Base-by-base conservation (phyloP, 768 basidiomycete species). In the Xerocomus potaroensis region DNA sequence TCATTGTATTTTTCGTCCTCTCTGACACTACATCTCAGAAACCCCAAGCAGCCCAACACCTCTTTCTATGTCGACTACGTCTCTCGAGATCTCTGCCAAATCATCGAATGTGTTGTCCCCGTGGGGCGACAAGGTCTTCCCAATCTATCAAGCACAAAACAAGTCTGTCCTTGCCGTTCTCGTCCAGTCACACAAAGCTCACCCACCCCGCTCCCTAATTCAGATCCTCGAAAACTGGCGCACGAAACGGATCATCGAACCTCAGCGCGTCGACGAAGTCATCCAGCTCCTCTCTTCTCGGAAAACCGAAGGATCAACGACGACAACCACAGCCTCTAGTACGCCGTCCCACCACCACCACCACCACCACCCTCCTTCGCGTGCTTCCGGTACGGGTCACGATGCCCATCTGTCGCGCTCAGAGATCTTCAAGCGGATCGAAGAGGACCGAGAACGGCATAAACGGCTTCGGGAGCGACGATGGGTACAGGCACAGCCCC, bases 221-320 rank as follows among this genome's bases (percentile, higher is more conserved):
- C 16, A 93, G 92, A 91, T 95, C 23, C 74, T 96, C n/a, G 89
- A 93, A 64, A 91, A 78, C 53, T 94, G 92, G 91, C 72, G 90
- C 32, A 83, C 74, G 49, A 91, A 93, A 67, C 81, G 91, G 16
- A 78, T 92, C 12, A 72, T 95, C 22, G 88, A 91, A 49, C 81
- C 87, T 1, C 80, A 83, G 58, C 79, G 78, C 18, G 73, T 95
- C 11, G 89, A 93, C 36, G 78, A 87, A 15, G 80, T 80, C 11
- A 64, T 94, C 22, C 58, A 76, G 0, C 60, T 69, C 0, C 76
- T 91, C 15, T 72, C 79, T 30, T 61, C 69, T 9, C 79, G 87
- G 0, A 66, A 69, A 60, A 56, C 46, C 36, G 54, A 48, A 42
- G 50, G 48, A 3, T 56, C 54, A 5, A 43, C 45, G 7, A 36